These are phyloP conservation scores for Diaporthe ilicicola DNA, from an alignment of 2,329 filamentous ascomycete species.

Conservation along the genomic window DNA sequence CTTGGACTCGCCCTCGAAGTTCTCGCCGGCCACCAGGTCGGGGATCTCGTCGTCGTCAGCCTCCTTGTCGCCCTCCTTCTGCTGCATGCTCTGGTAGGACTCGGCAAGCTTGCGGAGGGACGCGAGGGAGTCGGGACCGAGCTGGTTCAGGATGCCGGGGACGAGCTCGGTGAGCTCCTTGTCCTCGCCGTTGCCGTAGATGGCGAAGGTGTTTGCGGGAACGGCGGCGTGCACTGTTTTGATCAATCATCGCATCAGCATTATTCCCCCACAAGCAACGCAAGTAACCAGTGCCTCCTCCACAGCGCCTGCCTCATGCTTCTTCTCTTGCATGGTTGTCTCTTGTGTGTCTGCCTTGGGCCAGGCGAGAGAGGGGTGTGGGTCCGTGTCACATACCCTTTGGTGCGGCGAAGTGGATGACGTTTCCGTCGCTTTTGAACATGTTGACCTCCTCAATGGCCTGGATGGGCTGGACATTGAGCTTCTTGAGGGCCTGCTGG, in stretches of 20 bases:
- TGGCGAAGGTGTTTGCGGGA: conserved; percentile 98
- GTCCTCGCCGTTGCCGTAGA: conserved; percentile 98
- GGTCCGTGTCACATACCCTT: conserved; percentile 72
- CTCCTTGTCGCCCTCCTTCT: conserved; percentile 82
- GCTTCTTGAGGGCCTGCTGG: conserved; percentile 96
- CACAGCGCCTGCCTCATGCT: no score
- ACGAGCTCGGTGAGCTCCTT: conserved; percentile 99
- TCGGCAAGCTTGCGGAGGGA: conserved; percentile 98
- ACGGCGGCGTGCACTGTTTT: conserved; percentile 92
- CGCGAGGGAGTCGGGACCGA: conserved; percentile 96
- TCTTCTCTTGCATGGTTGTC: background rate
- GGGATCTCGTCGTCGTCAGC: conserved; percentile 93
- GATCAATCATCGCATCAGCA: conserved; percentile 28
- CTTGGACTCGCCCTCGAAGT: conserved; percentile 86
- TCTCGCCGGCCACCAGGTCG: conserved; percentile 95
- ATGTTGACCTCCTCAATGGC: conserved; percentile 99
- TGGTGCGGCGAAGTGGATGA: conserved; percentile 98
- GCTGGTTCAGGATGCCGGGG: conserved; percentile 98
- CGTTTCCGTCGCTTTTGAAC: conserved; percentile 99
- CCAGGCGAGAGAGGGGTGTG: background rate
- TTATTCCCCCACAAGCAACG: background rate
- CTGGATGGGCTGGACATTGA: conserved; percentile 99
- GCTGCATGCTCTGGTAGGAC: conserved; percentile 99
- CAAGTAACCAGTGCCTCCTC: background rate
- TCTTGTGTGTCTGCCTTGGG: background rate